Evolutionary conservation across 495 filamentous ascomycete species (phyloP).

Genomic region (Echria macrotheca): DNA sequence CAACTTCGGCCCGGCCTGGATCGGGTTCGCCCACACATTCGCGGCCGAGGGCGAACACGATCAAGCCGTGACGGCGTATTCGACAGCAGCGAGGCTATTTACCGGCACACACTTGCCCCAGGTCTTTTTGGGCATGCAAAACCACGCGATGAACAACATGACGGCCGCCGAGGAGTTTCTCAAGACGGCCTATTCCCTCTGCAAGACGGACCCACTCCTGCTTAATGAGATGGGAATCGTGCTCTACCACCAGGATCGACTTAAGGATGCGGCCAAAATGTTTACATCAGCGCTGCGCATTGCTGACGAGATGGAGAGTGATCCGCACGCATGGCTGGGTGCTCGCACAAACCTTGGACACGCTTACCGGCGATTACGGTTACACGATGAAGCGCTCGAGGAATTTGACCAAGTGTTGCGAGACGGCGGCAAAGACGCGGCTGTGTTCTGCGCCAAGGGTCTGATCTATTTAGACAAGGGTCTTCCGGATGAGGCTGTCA

Average conservation of each 20-base stretch:
- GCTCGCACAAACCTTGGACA: conserved; percentile 87
- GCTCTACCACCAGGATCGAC: conserved; percentile 82
- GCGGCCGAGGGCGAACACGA: conserved; percentile 99
- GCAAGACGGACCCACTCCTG: conserved; percentile 76
- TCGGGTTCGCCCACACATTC: conserved; percentile 98
- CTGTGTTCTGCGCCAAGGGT: conserved; percentile 68
- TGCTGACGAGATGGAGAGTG: conserved; percentile 72
- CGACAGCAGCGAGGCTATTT: conserved; percentile 89
- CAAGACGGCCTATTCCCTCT: conserved; percentile 72
- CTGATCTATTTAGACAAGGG: conserved; percentile 66
- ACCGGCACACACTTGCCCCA: conserved; percentile 95
- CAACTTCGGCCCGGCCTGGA: conserved; percentile 97
- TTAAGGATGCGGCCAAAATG: conserved; percentile 62
- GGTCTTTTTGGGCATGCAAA: conserved; percentile 97
- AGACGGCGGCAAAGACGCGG: conserved; percentile 65
- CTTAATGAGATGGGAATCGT: conserved; percentile 95
- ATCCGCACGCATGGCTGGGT: conserved; percentile 78
- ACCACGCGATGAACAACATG: conserved; percentile 92
- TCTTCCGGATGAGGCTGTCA: conserved; percentile 60
- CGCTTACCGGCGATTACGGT: conserved; percentile 68
- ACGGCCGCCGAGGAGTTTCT: conserved; percentile 93
- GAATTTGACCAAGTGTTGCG: conserved; percentile 80
- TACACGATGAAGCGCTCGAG: conserved; percentile 62
- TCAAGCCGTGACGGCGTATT: conserved; percentile 96
- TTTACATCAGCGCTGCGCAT: conserved; percentile 72